Evolutionary conservation across 2,329 filamentous ascomycete species (phyloP).

Genomic region (Aspergillus sp.): DNA sequence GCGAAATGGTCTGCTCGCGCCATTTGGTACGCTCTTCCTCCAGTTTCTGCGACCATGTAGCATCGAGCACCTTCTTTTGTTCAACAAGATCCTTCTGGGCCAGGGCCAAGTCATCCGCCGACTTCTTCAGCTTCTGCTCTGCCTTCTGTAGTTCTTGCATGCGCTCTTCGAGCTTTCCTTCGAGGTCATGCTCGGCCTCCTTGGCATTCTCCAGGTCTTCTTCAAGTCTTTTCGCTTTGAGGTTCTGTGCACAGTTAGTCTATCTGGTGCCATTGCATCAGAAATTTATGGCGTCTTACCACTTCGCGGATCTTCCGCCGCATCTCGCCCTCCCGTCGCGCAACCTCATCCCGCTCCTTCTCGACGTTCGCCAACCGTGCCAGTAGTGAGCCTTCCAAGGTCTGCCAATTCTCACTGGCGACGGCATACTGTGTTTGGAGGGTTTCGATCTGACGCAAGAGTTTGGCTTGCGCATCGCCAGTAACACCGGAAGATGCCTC

Average conservation of each 20-base stretch:
- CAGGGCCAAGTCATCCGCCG: slow-evolving; percentile 65
- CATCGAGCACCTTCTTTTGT: slow-evolving; percentile 61
- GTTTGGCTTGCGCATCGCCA: slow-evolving; percentile 82
- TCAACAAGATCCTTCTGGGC: slow-evolving; percentile 57
- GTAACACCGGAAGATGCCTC: slow-evolving; percentile 81
- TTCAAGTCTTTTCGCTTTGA: slow-evolving; percentile 68
- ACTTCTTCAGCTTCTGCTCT: slow-evolving; percentile 43
- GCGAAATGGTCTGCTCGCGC: slow-evolving; percentile 49
- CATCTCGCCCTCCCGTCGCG: slow-evolving; percentile 80
- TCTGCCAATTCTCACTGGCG: slow-evolving; percentile 96
- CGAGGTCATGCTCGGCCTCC: slow-evolving; percentile 42
- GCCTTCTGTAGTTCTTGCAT: slow-evolving; percentile 58
- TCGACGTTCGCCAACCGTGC: slow-evolving; percentile 76
- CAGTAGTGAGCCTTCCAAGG: slow-evolving; percentile 83
- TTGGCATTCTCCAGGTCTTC: slow-evolving; percentile 75
- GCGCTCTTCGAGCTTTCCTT: slow-evolving; percentile 63
- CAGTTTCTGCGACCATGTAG: slow-evolving; percentile 58
- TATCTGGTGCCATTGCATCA: not conserved
- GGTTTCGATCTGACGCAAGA: slow-evolving; percentile 91
- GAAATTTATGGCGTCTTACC: slow-evolving; percentile 52
- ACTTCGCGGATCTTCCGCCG: slow-evolving; percentile 86
- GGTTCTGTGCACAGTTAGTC: slow-evolving; percentile 52
- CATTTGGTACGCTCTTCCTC: slow-evolving; percentile 67
- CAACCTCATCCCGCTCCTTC: slow-evolving; percentile 85
- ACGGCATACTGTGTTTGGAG: slow-evolving; percentile 93